Evolutionary conservation across 2,329 filamentous ascomycete species (phyloP).

Genomic region (Clonostachys byssicola): DNA sequence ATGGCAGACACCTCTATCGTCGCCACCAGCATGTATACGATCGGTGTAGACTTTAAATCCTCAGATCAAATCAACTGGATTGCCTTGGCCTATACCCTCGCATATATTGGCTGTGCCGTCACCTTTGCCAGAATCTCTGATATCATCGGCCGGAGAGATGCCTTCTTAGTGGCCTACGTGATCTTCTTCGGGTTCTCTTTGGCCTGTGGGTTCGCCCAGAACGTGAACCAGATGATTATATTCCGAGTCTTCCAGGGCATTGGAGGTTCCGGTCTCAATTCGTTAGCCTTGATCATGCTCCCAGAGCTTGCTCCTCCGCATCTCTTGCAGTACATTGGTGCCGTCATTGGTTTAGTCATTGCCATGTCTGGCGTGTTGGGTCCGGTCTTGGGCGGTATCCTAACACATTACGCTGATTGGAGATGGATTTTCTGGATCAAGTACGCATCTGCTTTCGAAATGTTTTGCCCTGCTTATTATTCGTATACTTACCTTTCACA

Average conservation of each 20-base stretch:
- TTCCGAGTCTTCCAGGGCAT: conserved; percentile 46
- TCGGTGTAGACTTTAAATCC: conserved; percentile 44
- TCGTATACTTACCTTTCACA: too few relatives aligned
- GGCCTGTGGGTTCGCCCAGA: conserved; percentile 36
- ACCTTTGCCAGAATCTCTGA: conserved; percentile 51
- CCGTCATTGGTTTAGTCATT: conserved; percentile 42
- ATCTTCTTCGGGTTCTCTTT: conserved; percentile 54
- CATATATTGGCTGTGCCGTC: conserved; percentile 53
- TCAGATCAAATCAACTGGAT: conserved; percentile 46
- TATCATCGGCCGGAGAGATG: conserved; percentile 46
- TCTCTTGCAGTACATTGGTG: conserved; percentile 35
- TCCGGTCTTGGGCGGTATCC: conserved; percentile 43
- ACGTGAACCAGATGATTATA: conserved; percentile 37
- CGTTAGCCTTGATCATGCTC: conserved; percentile 50
- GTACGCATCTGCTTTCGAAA: conserved; percentile 24
- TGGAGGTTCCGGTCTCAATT: conserved; percentile 50
- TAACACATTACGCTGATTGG: conserved; percentile 46
- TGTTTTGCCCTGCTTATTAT: conserved; percentile 25
- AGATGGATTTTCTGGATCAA: conserved; percentile 58
- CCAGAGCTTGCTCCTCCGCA: conserved; percentile 41
- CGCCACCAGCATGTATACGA: conserved; percentile 52
- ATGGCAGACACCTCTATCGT: conserved; percentile 58
- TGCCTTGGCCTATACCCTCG: conserved; percentile 49
- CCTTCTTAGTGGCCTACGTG: conserved; percentile 43
- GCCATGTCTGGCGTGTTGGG: conserved; percentile 44